phyloP scores from a whole-genome alignment of 2,329 filamentous ascomycete species.

The Xylariaceae sp. region DNA sequence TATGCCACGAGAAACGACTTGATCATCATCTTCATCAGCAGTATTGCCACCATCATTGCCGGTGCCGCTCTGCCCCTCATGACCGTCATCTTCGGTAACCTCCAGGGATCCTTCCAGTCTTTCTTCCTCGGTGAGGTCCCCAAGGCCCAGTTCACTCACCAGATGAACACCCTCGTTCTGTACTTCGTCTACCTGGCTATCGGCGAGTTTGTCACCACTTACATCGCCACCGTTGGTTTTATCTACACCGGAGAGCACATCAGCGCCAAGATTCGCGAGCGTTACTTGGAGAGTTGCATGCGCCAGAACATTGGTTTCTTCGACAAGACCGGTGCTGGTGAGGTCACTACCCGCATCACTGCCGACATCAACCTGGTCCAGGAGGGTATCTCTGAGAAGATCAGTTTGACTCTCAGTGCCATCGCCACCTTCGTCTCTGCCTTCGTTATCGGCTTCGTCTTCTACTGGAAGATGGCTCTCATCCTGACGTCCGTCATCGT shows the following conservation, averaged over 20 bases:
- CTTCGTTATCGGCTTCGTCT: conserved; percentile 84
- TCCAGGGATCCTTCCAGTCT: conserved; percentile 65
- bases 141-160: conserved; percentile 52
- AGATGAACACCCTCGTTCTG: conserved; percentile 60
- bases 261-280: conserved; percentile 69
- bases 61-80: conserved; percentile 75
- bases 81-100: conserved; percentile 73
- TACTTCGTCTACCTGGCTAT: conserved; percentile 85
- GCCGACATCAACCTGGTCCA: conserved; percentile 91
- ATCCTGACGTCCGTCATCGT: conserved; percentile 80
- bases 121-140: conserved; percentile 49
- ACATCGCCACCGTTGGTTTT: conserved; percentile 79
- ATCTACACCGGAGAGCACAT: conserved; percentile 83
- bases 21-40: conserved; percentile 56
- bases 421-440: conserved; percentile 79
- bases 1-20: conserved; percentile 64
- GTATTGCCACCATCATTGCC: conserved; percentile 61
- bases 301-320: conserved; percentile 89
- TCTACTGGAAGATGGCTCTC: conserved; percentile 88
- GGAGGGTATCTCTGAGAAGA: conserved; percentile 88
- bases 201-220: conserved; percentile 71
- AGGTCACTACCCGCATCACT: conserved; percentile 91
- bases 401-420: conserved; percentile 70
- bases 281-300: conserved; percentile 79
- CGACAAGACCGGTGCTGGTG: conserved; percentile 86